Base-by-base conservation (phyloP, 805 yeast genomes). In the Zygosaccharomyces bisporus region DNA sequence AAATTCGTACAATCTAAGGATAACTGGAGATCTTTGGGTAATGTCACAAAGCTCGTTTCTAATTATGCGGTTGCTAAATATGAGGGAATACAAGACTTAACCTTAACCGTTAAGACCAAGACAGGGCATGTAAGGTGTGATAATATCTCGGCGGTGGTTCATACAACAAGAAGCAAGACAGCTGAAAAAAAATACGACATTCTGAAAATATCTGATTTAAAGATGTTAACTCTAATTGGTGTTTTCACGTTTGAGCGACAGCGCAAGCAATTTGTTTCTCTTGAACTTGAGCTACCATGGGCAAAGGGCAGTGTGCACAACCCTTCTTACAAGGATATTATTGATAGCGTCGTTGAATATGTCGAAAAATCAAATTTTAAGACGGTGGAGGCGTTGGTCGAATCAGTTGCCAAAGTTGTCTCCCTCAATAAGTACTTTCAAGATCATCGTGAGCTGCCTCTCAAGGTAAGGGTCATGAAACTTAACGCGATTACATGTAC, bases 351-450 rank as follows among this genome's bases (percentile, higher is more conserved):
- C 3, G 70, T 75, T 0, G 56, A 57, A 0, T 86, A 81, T 55
- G 85, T 88, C n/a, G 95, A 86, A 56, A 60, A 58, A n/a, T 76
- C 95, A 1, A 79, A 80, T 50, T 93, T 87, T 69, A 83, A 86
- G 57, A 93, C 99, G 0, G 95, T 93, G 1, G 99, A 93, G 61
- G 96, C 97, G 0, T 72, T 93, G 37, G 95, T 86, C 3, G 76
- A 80, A 47, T 76, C 80, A 8, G 83, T 87, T 20, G 81, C 87
- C 2, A 81, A 80, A 50, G 59, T 78, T 37, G 68, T 82, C 2
- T 68, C 77, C 29, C 70, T 72, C 46, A 61, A 69, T 31, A 51
- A 53, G 2, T 67, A 69, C 18, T 70, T 79, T 4, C 55, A 61
- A 4, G 56, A 64, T 17, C 76, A 76, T 1, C 60, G 62, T 1